A percentile compares a stretch with the other conserved stretches of the same genome.
phyloP scores from a whole-genome alignment of 768 basidiomycete genomes.

The Tylopilus balloui region DNA sequence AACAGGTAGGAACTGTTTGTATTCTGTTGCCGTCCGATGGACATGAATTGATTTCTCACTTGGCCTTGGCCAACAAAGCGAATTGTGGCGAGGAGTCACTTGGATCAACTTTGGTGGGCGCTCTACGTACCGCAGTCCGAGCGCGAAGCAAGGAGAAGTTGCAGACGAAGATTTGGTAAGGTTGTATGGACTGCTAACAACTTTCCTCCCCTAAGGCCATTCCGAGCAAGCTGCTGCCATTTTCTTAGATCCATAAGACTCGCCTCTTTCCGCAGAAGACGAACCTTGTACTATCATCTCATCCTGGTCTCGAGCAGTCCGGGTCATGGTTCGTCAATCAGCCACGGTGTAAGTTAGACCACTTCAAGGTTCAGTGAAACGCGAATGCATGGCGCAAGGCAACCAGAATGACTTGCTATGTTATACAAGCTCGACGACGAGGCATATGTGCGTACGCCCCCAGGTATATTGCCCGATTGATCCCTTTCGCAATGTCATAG shows the following conservation, averaged over 20 bases:
- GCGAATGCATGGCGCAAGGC: conserved; percentile 56
- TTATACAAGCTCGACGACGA: conserved; percentile 60
- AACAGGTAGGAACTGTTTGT: too few species aligned
- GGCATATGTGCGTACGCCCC: too few species aligned
- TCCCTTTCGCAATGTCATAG: too few species aligned
- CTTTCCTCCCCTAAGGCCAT: conserved; percentile 30
- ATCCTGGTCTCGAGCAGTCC: conserved; percentile 67
- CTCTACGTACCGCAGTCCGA: too few species aligned
- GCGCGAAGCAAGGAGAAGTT: too few species aligned
- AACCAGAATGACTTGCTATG: conserved; percentile 44
- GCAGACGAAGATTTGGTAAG: too few species aligned
- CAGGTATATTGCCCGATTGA: too few species aligned
- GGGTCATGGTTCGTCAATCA: conserved; percentile 48
- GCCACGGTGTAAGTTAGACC: conserved; percentile 17
- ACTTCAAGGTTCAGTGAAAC: conserved; percentile 32
- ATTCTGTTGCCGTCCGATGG: too few species aligned
- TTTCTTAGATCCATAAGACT: conserved; percentile 50
- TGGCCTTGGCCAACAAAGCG: too few species aligned
- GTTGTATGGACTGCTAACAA: conserved; percentile 21
- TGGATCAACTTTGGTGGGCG: too few species aligned
- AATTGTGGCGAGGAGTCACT: too few species aligned
- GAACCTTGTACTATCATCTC: conserved; percentile 57
- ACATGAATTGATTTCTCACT: too few species aligned
- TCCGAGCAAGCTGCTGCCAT: conserved; percentile 53
- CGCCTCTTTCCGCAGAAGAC: conserved; percentile 49